A percentile compares a stretch with the other conserved stretches of the same genome.
phyloP scores from a whole-genome alignment of 202 grass and related monocot genomes.

The Elaeis oleifera region DNA sequence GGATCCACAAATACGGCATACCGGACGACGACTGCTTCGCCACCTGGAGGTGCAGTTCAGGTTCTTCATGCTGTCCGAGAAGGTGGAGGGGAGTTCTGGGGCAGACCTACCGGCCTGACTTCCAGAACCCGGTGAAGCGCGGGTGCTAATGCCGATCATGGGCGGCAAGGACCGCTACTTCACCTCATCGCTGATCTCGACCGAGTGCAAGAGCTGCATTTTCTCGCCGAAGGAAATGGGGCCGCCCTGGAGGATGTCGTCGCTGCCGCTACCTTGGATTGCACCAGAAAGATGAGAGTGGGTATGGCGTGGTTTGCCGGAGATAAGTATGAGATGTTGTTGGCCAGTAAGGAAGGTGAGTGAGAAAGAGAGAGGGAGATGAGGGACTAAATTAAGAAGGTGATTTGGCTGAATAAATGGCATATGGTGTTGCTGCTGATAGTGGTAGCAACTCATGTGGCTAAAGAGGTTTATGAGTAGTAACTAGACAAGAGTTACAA shows the following conservation, averaged over 20 bases:
- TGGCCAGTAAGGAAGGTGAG: too few relatives aligned
- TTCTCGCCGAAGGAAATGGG: constrained; percentile 7
- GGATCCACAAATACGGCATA: constrained; percentile 26
- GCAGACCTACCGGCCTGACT: constrained; percentile 27
- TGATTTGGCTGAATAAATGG: too few relatives aligned
- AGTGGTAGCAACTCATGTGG: too few relatives aligned
- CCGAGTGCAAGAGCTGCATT: constrained; percentile 28
- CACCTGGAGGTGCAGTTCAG: constrained; percentile 35
- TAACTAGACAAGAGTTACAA: too few relatives aligned
- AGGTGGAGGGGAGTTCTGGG: constrained; percentile 30
- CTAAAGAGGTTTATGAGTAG: too few relatives aligned
- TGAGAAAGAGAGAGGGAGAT: too few relatives aligned
- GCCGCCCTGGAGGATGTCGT: not conserved
- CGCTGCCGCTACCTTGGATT: not conserved
- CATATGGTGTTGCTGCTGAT: too few relatives aligned
- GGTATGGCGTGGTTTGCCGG: constrained; percentile 17
- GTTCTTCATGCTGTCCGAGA: constrained; percentile 21
- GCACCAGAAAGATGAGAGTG: constrained; percentile 12
- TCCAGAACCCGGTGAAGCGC: constrained; percentile 25
- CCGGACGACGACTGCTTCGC: constrained; percentile 30
- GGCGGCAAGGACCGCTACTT: constrained; percentile 29
- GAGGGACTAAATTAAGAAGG: too few relatives aligned
- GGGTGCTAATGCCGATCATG: constrained; percentile 33
- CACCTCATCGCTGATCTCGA: constrained; percentile 17
- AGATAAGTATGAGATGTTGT: not conserved